A percentile compares a stretch with the other conserved stretches of the same genome.
Conservation (phyloP, 495 filamentous ascomycete genomes). For the Aspergillus cristatus region DNA sequence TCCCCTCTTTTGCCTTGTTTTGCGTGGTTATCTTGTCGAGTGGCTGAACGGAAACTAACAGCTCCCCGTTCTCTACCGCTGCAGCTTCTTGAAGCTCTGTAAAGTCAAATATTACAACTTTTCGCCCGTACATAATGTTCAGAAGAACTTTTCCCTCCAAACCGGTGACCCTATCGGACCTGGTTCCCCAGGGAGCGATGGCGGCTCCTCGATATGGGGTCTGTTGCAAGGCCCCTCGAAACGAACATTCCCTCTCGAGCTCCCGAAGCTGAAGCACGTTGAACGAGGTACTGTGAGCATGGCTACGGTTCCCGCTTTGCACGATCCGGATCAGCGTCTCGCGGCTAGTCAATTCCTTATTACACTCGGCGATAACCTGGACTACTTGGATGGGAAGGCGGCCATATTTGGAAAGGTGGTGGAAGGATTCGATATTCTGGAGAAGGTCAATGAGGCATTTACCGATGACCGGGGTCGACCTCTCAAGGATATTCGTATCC, state of each 20-base stretch:
- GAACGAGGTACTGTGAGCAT: slow-evolving; percentile 89
- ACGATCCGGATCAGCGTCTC: slow-evolving; percentile 70
- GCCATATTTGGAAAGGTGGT: slow-evolving; percentile 93
- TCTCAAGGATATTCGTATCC: slow-evolving; percentile 84
- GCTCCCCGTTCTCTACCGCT: slow-evolving; percentile 21
- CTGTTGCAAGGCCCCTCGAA: slow-evolving; percentile 60
- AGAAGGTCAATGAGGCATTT: slow-evolving; percentile 87
- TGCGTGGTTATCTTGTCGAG: slow-evolving; percentile 10
- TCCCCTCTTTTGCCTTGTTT: slow-evolving; percentile 6
- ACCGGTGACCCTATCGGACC: slow-evolving; percentile 90
- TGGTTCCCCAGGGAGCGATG: slow-evolving; percentile 71
- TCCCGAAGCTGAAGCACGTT: slow-evolving; percentile 75
- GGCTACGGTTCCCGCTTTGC: slow-evolving; percentile 70
- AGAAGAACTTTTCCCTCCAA: slow-evolving; percentile 89
- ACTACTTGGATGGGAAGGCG: slow-evolving; percentile 81
- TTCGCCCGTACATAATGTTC: slow-evolving; percentile 76
- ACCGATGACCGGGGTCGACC: slow-evolving; percentile 77
- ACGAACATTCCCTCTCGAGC: slow-evolving; percentile 72
- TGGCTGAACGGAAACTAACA: slow-evolving; percentile 47
- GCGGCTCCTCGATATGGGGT: slow-evolving; percentile 88
- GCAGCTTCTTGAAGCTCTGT: slow-evolving; percentile 93
- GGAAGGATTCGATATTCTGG: slow-evolving; percentile 83
- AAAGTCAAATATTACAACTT: slow-evolving; percentile 98
- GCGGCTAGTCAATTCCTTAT: slow-evolving; percentile 87
- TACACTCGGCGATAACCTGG: slow-evolving; percentile 76